Conservation (phyloP, 2,329 filamentous ascomycete species). For the Didymella arachidicola region DNA sequence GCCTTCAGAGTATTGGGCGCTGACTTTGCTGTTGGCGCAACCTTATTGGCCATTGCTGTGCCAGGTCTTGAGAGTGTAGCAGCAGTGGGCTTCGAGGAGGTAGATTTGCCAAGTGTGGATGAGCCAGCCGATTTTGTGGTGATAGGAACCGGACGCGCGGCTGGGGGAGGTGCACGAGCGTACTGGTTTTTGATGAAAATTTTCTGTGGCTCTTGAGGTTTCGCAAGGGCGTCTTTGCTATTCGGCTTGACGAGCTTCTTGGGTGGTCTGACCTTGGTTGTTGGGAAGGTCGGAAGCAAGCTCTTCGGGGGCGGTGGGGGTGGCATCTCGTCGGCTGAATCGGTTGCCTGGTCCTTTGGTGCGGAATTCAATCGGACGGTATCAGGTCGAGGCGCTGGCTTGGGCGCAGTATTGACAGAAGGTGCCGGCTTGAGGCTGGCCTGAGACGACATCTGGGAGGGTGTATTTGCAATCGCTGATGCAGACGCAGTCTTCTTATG, state of each 20-base stretch:
- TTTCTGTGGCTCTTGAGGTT: conserved; percentile 72
- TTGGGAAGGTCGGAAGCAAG: conserved; percentile 59
- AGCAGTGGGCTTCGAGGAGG: conserved; percentile 45
- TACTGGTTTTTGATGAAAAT: conserved; percentile 62
- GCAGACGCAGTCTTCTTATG: conserved; percentile 50
- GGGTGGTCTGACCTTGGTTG: conserved; percentile 40
- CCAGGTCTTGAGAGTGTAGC: conserved; percentile 58
- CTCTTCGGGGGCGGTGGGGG: conserved; percentile 66
- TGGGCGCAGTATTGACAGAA: conserved; percentile 38
- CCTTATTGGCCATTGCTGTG: conserved; percentile 38
- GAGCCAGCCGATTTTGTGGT: conserved; percentile 35
- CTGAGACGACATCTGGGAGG: conserved; percentile 48
- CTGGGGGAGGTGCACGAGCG: conserved; percentile 57
- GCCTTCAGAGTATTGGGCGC: conserved; percentile 36
- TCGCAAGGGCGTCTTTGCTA: conserved; percentile 65
- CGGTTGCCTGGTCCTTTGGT: conserved; percentile 37
- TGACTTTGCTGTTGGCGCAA: conserved; percentile 30
- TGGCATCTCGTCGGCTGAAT: conserved; percentile 63
- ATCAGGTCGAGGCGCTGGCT: conserved; percentile 41
- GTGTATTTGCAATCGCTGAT: conserved; percentile 59
- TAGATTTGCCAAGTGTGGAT: conserved; percentile 29
- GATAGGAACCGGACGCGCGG: conserved; percentile 60
- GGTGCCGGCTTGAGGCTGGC: conserved; percentile 52
- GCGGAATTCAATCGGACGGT: conserved; percentile 40
- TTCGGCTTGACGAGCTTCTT: conserved; percentile 65